Conservation (phyloP, 208 protist species). For the Naegleria fowleri region DNA sequence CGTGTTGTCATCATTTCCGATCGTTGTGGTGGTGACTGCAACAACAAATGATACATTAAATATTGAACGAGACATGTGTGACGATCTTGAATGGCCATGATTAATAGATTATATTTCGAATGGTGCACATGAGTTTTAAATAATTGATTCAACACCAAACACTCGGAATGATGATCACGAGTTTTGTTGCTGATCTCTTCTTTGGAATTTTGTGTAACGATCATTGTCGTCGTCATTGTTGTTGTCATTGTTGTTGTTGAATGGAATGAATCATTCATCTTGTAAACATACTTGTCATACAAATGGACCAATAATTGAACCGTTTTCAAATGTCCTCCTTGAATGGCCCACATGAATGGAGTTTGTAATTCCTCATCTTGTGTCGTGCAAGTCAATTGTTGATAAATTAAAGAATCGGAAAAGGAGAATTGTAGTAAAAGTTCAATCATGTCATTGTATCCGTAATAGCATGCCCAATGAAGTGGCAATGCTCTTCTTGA, state of each 20-base stretch:
- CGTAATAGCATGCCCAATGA: not conserved
- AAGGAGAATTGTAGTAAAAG: not conserved
- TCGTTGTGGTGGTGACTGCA: no score
- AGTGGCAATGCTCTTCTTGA: not conserved
- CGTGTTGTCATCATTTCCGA: no score
- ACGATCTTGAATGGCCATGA: not conserved
- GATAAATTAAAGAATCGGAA: not conserved
- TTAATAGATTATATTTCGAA: not conserved
- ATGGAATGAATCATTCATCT: not conserved
- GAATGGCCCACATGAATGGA: not conserved
- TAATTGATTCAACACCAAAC: not conserved
- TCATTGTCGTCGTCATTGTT: no score
- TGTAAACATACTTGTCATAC: not conserved
- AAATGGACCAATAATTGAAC: not conserved
- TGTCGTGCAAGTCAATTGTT: not conserved
- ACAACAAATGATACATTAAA: not conserved
- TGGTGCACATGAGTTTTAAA: not conserved
- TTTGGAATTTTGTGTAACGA: no score
- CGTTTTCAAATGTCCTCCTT: not conserved
- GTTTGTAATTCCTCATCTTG: not conserved
- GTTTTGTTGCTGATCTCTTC: no score
- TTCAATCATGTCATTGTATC: not conserved
- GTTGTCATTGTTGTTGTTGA: no score
- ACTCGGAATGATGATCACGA: no score
- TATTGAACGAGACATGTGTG: not conserved